These are phyloP conservation scores for Ophiostoma ulmi DNA, from an alignment of 2,329 filamentous ascomycete genomes.

Conservation along the genomic window DNA sequence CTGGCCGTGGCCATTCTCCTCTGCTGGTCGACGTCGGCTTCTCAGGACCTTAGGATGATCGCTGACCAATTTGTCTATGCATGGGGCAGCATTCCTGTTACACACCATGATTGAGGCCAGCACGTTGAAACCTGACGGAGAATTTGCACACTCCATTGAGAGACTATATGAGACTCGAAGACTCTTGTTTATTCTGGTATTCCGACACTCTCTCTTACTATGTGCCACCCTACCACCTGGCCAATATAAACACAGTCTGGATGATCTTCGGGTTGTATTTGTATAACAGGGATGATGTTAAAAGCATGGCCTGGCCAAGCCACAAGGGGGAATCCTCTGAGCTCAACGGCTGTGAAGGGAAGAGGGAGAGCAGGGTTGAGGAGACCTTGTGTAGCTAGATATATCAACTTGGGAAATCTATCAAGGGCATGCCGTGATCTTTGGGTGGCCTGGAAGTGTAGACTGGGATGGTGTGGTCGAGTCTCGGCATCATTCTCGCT, in stretches of 20 bases:
- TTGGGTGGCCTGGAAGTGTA: background rate
- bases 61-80: background rate
- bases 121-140: conserved; percentile 29
- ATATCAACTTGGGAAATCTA: background rate
- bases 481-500: background rate
- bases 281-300: conserved; percentile 14
- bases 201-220: background rate
- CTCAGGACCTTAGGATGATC: background rate
- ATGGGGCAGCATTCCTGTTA: conserved; percentile 21
- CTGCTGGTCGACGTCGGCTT: background rate
- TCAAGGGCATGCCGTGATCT: background rate
- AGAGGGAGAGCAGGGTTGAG: background rate
- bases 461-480: background rate
- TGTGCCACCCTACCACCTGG: conserved; percentile 25
- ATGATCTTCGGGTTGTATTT: conserved; percentile 25
- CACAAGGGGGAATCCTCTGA: background rate
- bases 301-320: conserved; percentile 1
- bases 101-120: conserved; percentile 23
- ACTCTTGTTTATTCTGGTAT: background rate
- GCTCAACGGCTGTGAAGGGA: background rate
- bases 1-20: background rate
- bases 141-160: conserved; percentile 28
- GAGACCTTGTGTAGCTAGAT: background rate
- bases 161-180: conserved; percentile 26
- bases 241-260: conserved; percentile 19